Conservation (phyloP, 805 yeast species). For the Ogataea wickerhamii region DNA sequence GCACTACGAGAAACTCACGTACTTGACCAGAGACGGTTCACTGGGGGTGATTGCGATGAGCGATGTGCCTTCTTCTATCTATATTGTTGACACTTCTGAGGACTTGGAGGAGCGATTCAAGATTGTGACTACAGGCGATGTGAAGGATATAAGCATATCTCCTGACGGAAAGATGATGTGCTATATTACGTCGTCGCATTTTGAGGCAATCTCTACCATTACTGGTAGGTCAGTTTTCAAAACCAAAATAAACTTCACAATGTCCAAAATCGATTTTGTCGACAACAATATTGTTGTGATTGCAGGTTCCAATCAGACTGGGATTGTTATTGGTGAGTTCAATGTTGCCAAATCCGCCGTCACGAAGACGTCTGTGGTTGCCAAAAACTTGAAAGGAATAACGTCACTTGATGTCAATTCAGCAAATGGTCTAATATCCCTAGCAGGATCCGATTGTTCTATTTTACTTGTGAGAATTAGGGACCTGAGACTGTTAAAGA, state of each 20-base stretch:
- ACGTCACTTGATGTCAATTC: slow-evolving; percentile 47
- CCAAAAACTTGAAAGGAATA: slow-evolving; percentile 51
- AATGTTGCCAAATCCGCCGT: slow-evolving; percentile 41
- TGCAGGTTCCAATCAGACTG: slow-evolving; percentile 45
- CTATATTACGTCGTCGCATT: slow-evolving; percentile 53
- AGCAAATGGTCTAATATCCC: slow-evolving; percentile 41
- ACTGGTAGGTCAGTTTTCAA: slow-evolving; percentile 40
- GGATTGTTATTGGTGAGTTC: slow-evolving; percentile 41
- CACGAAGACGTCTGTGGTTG: slow-evolving; percentile 39
- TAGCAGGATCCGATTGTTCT: slow-evolving; percentile 67
- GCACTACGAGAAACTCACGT: slow-evolving; percentile 63
- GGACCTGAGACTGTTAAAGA: slow-evolving; percentile 48
- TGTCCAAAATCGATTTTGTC: slow-evolving; percentile 32
- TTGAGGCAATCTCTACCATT: slow-evolving; percentile 49
- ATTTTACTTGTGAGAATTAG: slow-evolving; percentile 51
- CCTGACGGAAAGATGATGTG: slow-evolving; percentile 64
- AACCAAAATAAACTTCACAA: slow-evolving; percentile 21
- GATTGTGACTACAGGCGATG: slow-evolving; percentile 50
- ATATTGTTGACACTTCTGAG: slow-evolving; percentile 51
- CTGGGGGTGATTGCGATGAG: slow-evolving; percentile 70
- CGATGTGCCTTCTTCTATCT: slow-evolving; percentile 57
- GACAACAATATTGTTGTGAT: slow-evolving; percentile 37
- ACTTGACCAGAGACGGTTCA: slow-evolving; percentile 54
- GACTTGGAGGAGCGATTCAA: slow-evolving; percentile 52
- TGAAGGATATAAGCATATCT: slow-evolving; percentile 64